These are phyloP conservation scores for Singerocomus inundabilis DNA, from an alignment of 1,284 basidiomycete genomes.

Conservation along the genomic window DNA sequence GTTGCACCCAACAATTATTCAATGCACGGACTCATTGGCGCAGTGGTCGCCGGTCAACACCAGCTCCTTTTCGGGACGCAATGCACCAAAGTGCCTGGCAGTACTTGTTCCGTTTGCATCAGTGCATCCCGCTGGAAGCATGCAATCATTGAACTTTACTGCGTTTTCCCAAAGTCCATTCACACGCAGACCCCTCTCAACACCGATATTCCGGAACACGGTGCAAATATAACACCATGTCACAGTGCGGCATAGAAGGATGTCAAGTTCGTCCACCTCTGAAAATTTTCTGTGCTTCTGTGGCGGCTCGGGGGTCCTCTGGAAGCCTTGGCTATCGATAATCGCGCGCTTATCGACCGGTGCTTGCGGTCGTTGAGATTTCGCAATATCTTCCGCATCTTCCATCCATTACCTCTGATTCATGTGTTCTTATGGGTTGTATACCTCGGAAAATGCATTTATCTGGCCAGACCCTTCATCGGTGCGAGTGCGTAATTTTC, in stretches of 20 bases:
- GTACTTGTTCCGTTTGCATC: slow-evolving; percentile 5
- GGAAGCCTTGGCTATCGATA: slow-evolving; percentile 28
- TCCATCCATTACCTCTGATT: neutral
- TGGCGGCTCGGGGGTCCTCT: slow-evolving; percentile 23
- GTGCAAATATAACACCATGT: slow-evolving; percentile 20
- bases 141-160: slow-evolving; percentile 20
- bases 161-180: slow-evolving; percentile 16
- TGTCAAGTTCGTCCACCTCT: slow-evolving; percentile 23
- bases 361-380: slow-evolving; percentile 3
- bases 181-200: slow-evolving; percentile 20
- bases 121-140: slow-evolving; percentile 9
- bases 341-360: slow-evolving; percentile 25
- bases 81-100: slow-evolving; percentile 1
- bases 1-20: slow-evolving; percentile 1
- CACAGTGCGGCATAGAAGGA: slow-evolving; percentile 22
- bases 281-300: slow-evolving; percentile 28
- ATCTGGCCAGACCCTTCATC: neutral
- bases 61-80: neutral
- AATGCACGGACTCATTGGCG: neutral
- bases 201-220: slow-evolving; percentile 10
- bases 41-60: neutral
- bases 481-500: slow-evolving; percentile 10
- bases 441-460: slow-evolving; percentile 1
- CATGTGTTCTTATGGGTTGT: neutral
- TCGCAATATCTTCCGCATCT: neutral